Percentiles rank a stretch among this genome's conserved stretches.
These are phyloP conservation scores for Knoxdaviesia capensis DNA, from an alignment of 2,329 filamentous ascomycete genomes.

Conservation along the genomic window DNA sequence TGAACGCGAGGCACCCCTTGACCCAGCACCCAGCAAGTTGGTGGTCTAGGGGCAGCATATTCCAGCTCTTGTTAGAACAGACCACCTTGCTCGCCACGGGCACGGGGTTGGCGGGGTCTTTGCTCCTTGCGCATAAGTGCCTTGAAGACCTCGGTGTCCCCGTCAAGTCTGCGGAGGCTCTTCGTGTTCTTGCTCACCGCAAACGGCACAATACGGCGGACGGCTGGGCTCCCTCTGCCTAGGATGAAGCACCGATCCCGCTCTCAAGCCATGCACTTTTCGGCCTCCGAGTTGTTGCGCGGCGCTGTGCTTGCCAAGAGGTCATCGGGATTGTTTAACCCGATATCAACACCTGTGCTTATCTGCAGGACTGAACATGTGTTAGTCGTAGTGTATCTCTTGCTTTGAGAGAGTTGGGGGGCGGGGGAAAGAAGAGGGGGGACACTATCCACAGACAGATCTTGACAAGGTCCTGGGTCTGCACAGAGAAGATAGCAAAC, in stretches of 20 bases:
- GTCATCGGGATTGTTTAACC: too few relatives aligned
- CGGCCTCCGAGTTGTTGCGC: background rate
- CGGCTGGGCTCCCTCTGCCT: background rate
- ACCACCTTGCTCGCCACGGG: background rate
- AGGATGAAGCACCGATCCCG: background rate
- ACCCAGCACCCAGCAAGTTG: background rate
- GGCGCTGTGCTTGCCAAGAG: background rate
- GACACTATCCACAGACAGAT: background rate
- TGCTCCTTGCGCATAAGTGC: too few relatives aligned
- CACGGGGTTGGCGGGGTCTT: background rate
- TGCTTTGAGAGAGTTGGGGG: background rate
- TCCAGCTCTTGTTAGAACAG: background rate
- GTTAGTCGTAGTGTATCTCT: too few relatives aligned
- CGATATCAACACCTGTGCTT: too few relatives aligned
- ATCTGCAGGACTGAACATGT: background rate
- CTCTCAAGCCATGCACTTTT: background rate
- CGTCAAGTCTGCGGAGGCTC: background rate
- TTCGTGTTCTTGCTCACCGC: background rate
- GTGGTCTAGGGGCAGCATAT: background rate
- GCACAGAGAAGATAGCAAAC: background rate
- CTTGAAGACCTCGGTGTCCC: too few relatives aligned
- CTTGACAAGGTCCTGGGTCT: background rate
- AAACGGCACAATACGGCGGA: background rate
- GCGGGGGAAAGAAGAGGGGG: too few relatives aligned
- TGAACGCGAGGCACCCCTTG: background rate